A percentile compares a stretch with the other conserved stretches of the same genome.
Conservation (phyloP, 1,284 basidiomycete genomes). For the Rhodotorula glutinis region DNA sequence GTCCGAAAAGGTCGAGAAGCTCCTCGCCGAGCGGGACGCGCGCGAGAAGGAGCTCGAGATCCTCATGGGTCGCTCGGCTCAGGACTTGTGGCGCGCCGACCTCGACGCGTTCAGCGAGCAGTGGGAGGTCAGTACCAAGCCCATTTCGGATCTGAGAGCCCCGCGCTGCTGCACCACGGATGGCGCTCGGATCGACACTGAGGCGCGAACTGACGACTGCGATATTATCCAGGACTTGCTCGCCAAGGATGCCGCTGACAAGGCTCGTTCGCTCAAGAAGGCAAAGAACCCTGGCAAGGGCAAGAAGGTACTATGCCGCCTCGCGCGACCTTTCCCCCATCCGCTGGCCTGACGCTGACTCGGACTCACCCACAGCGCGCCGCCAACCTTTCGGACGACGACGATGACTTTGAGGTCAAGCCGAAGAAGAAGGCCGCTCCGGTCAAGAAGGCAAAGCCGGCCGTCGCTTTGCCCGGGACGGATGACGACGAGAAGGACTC, state of each 20-base stretch:
- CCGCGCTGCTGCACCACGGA: background rate
- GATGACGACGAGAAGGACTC: slow-evolving; percentile 17
- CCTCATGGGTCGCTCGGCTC: slow-evolving; percentile 74
- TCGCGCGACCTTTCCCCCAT: background rate
- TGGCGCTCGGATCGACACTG: accelerated
- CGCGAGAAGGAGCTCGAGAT: slow-evolving; percentile 80
- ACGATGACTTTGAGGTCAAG: slow-evolving; percentile 63
- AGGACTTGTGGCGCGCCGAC: slow-evolving; percentile 87
- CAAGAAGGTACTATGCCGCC: slow-evolving; percentile 23
- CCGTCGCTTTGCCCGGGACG: slow-evolving; percentile 7
- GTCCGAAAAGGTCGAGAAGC: slow-evolving; percentile 86
- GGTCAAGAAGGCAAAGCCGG: slow-evolving; percentile 12
- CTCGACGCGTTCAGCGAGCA: slow-evolving; percentile 76
- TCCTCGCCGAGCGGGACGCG: slow-evolving; percentile 71
- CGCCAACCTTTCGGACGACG: slow-evolving; percentile 56
- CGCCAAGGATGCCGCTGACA: slow-evolving; percentile 56
- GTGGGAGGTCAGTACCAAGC: slow-evolving; percentile 60
- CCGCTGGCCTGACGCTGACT: background rate
- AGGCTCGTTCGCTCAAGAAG: slow-evolving; percentile 50
- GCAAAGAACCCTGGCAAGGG: slow-evolving; percentile 58
- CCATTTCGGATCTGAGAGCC: no score
- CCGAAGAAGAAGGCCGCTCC: slow-evolving; percentile 45
- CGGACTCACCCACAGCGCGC: slow-evolving; percentile 48
- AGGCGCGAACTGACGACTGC: no score
- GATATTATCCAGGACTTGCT: slow-evolving; percentile 52